Conservation (phyloP, 768 basidiomycete species). For the Phallus indusiatus region DNA sequence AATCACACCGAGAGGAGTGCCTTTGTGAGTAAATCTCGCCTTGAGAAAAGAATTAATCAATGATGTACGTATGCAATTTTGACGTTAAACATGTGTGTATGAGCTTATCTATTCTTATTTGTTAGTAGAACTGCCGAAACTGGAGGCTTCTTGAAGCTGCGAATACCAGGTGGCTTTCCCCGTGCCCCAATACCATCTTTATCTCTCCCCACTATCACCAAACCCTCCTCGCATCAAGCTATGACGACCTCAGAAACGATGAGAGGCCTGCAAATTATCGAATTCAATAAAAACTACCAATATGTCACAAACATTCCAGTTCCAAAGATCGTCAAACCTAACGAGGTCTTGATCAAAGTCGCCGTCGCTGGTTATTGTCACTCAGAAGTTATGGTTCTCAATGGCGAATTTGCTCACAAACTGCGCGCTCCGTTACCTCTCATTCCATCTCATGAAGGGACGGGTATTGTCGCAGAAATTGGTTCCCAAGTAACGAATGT, state of each 20-base stretch:
- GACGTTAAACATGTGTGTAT: no score
- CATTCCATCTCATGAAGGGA: slow-evolving; percentile 3
- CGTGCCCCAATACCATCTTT: no score
- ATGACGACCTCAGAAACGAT: not conserved
- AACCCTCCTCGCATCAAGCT: no score
- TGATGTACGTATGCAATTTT: no score
- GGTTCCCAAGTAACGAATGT: not conserved
- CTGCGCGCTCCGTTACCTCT: not conserved
- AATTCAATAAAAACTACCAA: not conserved
- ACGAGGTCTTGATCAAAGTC: slow-evolving; percentile 1
- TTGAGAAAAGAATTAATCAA: no score
- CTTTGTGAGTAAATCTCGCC: no score
- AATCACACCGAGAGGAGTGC: no score
- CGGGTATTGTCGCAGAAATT: slow-evolving; percentile 1
- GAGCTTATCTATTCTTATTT: no score
- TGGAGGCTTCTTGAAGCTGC: no score
- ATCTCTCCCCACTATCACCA: no score
- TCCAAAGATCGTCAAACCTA: not conserved
- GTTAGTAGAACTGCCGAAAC: no score
- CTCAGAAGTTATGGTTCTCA: slow-evolving; percentile 1
- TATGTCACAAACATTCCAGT: not conserved
- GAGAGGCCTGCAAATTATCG: slow-evolving; percentile 1
- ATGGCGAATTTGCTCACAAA: not conserved
- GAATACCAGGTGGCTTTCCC: no score
- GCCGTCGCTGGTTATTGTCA: slow-evolving; percentile 3